Evolutionary conservation across 257 asterid species (phyloP).

Genomic region (Petunia secreta): DNA sequence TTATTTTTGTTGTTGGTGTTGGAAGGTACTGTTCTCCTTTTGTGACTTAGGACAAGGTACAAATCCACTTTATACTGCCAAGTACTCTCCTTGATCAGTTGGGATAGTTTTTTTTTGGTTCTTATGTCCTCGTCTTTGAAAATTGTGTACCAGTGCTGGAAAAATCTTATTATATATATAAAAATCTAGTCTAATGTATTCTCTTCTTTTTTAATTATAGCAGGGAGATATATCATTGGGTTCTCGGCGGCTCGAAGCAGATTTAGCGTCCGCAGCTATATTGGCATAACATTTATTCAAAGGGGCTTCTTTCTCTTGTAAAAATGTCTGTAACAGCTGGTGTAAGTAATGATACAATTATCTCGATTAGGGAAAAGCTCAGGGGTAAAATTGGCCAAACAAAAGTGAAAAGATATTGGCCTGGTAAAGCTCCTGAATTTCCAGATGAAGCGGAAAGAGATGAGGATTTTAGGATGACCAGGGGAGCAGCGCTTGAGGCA

Average conservation of each 20-base stretch:
- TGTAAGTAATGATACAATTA: slow-evolving; percentile 71
- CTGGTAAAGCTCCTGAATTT: slow-evolving; percentile 98
- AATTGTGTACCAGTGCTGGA: neutral
- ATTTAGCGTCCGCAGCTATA: neutral
- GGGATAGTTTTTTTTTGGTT: neutral
- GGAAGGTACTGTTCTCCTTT: neutral
- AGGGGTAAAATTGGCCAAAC: slow-evolving; percentile 95
- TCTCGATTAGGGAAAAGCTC: slow-evolving; percentile 88
- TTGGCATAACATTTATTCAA: slow-evolving; percentile 4
- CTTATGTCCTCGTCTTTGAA: neutral
- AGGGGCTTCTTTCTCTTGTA: slow-evolving; percentile 24
- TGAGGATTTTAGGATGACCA: slow-evolving; percentile 64
- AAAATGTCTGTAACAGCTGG: slow-evolving; percentile 97
- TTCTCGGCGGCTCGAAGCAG: slow-evolving; percentile 13
- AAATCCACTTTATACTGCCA: neutral
- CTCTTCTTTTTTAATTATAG: neutral
- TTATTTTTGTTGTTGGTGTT: neutral
- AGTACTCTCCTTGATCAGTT: slow-evolving; percentile 11
- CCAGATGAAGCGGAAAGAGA: slow-evolving; percentile 83
- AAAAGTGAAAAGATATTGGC: slow-evolving; percentile 94
- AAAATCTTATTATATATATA: neutral
- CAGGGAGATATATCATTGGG: slow-evolving; percentile 4
- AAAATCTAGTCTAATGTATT: neutral
- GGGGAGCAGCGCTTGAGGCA: slow-evolving; percentile 60
- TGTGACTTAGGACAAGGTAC: neutral